Base-by-base conservation (phyloP, 139 green algal species). In the Chlamydomonas sp. region DNA sequence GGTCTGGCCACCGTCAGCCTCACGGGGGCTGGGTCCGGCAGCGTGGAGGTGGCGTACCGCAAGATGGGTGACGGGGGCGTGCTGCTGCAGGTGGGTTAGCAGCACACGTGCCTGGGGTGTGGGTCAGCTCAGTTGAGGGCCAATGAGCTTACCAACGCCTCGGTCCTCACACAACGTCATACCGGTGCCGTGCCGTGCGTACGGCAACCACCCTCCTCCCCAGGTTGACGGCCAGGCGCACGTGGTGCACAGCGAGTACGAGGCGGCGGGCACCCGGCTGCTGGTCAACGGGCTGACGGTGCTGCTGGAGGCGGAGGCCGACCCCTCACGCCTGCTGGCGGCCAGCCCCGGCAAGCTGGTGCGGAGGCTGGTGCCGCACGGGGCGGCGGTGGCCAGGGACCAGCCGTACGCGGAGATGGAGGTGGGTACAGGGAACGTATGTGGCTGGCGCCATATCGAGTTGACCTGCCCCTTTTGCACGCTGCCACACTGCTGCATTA, bases 61-160 rank as follows among this genome's bases (percentile, higher is more conserved):
- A 96, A 95, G 73, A 96, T 99, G 74, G 95, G 95, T 31, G 97
- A 99, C 89, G 97, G 97, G 0, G 97, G 97, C 7, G 94, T 98
- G 80, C 95, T 99, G 15, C 84, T 99, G 80, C 97, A 97, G 93
- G 93, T 94, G 86, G 7, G 92, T 6, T 31, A 0, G 79, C 8
- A 63, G 16, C 20, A 6, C 49, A 6, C 5, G 64, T 49, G 80
- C 4, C 2, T 31, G 64, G 79, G n/a, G 75, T 64, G 57, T 63
- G 75, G 18, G 75, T 79, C 5, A 8, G 75, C 3, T 60, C 31
- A 61, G 78, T 2, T 7, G 18, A 2, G 18, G 49, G 49, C 18
- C 9, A 12, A 58, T n/a, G 58, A 16, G 12, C n/a, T 58, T 67
- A 57, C 62, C 59, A 4, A 4, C 58, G 8, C 75, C 31, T 63